Evolutionary conservation across 192 early-diverging fungal species (phyloP).

Genomic region (Allomyces javanicus): DNA sequence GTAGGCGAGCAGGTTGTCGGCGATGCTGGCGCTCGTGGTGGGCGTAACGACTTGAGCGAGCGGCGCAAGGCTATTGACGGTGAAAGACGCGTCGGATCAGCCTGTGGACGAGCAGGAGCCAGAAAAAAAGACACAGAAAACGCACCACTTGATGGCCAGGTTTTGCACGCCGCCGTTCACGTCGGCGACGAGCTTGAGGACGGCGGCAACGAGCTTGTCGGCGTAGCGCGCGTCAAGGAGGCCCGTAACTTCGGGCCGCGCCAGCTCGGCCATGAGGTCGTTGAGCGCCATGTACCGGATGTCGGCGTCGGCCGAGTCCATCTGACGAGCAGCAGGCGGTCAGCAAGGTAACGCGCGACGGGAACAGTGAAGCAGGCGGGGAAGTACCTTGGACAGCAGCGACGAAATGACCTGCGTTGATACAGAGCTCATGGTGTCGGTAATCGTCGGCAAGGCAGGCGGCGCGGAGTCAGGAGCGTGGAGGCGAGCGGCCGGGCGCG

Average conservation of each 20-base stretch:
- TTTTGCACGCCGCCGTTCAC: constrained; percentile 76
- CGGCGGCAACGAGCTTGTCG: constrained; percentile 21
- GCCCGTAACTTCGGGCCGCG: constrained; percentile 28
- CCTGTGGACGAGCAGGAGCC: background rate
- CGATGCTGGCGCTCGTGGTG: background rate
- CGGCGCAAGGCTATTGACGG: background rate
- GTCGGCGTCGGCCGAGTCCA: constrained; percentile 37
- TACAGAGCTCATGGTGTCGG: too few relatives aligned
- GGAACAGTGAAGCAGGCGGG: too few relatives aligned
- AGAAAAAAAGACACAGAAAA: too few relatives aligned
- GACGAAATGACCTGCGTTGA: too few relatives aligned
- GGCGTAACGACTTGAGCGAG: too few relatives aligned
- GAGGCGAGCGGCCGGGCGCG: too few relatives aligned
- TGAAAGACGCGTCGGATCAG: background rate
- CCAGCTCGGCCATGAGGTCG: constrained; percentile 55
- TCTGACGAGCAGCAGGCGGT: too few relatives aligned
- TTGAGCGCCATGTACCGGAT: constrained; percentile 71
- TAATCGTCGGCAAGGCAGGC: too few relatives aligned
- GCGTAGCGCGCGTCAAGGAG: constrained; percentile 29
- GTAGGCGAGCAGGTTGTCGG: constrained; percentile 1
- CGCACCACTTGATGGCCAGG: constrained; percentile 33
- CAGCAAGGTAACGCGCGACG: too few relatives aligned
- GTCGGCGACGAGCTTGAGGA: constrained; percentile 50
- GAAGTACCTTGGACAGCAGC: too few relatives aligned
- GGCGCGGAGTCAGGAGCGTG: too few relatives aligned